Evolutionary conservation across 2,329 filamentous ascomycete genomes (phyloP).

Genomic region (Aspergillus pseudoglaucus): DNA sequence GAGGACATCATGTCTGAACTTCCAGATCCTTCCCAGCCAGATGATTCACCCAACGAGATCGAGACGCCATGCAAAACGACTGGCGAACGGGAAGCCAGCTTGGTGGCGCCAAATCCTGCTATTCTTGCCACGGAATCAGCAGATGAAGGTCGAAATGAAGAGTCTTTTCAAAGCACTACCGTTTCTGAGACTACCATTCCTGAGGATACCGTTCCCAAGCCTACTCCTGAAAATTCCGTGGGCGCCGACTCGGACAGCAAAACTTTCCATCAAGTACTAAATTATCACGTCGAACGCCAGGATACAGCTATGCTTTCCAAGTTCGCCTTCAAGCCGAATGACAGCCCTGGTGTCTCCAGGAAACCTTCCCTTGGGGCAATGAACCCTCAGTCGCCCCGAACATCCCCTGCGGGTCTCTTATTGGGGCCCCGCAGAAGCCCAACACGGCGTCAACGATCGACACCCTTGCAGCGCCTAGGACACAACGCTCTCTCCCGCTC

Average conservation of each 20-base stretch:
- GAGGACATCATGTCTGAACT: constrained; percentile 45
- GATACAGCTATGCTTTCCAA: constrained; percentile 30
- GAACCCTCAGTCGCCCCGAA: not conserved
- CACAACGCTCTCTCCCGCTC: constrained; percentile 34
- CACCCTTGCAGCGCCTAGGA: constrained; percentile 37
- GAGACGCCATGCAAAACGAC: not conserved
- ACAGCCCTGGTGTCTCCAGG: not conserved
- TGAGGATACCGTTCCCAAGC: not conserved
- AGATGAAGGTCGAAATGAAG: not conserved
- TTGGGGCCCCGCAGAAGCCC: not conserved
- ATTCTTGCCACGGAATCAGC: not conserved
- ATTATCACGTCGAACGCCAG: constrained; percentile 31
- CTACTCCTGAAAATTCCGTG: constrained; percentile 6
- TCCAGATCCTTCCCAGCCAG: constrained; percentile 24
- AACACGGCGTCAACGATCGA: constrained; percentile 21
- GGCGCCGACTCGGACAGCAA: constrained; percentile 12
- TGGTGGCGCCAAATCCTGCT: not conserved
- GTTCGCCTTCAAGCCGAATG: constrained; percentile 25
- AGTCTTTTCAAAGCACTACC: not conserved
- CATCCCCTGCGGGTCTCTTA: not conserved
- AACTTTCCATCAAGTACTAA: constrained; percentile 29
- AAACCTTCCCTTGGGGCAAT: not conserved
- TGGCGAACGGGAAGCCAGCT: not conserved
- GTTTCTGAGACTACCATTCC: not conserved
- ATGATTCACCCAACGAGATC: not conserved